Evolutionary conservation across 768 basidiomycete genomes (phyloP).

Genomic region (Boletus barrowsii): DNA sequence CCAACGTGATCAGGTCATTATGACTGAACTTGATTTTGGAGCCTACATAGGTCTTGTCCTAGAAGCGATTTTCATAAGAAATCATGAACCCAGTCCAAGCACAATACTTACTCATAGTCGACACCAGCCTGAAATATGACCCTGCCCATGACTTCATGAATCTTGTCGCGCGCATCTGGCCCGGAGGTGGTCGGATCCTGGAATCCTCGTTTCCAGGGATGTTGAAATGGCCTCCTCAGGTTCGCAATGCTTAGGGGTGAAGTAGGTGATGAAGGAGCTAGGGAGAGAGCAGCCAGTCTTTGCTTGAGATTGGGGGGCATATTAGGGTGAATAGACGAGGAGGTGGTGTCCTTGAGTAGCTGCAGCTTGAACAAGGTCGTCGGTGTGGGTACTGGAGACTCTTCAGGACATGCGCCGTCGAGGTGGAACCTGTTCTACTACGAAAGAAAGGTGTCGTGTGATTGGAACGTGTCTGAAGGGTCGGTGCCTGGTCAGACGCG

Average conservation of each 20-base stretch:
- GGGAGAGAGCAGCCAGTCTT: slow-evolving; percentile 59
- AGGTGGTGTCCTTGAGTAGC: neutral
- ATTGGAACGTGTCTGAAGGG: slow-evolving; percentile 3
- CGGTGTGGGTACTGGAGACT: neutral
- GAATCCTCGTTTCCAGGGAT: slow-evolving; percentile 50
- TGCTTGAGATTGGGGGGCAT: slow-evolving; percentile 57
- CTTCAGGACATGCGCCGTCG: slow-evolving; percentile 13
- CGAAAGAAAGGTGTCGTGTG: neutral
- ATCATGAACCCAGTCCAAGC: neutral
- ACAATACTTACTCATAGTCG: slow-evolving; percentile 72
- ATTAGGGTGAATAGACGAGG: neutral
- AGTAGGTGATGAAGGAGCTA: slow-evolving; percentile 49
- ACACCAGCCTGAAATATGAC: slow-evolving; percentile 89
- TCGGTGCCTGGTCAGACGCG: neutral
- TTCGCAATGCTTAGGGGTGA: slow-evolving; percentile 26
- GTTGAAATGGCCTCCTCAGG: slow-evolving; percentile 42
- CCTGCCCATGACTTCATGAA: slow-evolving; percentile 64
- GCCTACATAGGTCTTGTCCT: slow-evolving; percentile 87
- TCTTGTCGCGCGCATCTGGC: slow-evolving; percentile 36
- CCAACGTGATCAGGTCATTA: slow-evolving; percentile 8
- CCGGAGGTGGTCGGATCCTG: slow-evolving; percentile 24
- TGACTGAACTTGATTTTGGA: neutral
- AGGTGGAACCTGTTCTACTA: neutral
- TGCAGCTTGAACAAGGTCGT: neutral
- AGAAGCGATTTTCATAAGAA: slow-evolving; percentile 9